Evolutionary conservation across 305 asterid species (phyloP).

Genomic region (Andrographis paniculata): DNA sequence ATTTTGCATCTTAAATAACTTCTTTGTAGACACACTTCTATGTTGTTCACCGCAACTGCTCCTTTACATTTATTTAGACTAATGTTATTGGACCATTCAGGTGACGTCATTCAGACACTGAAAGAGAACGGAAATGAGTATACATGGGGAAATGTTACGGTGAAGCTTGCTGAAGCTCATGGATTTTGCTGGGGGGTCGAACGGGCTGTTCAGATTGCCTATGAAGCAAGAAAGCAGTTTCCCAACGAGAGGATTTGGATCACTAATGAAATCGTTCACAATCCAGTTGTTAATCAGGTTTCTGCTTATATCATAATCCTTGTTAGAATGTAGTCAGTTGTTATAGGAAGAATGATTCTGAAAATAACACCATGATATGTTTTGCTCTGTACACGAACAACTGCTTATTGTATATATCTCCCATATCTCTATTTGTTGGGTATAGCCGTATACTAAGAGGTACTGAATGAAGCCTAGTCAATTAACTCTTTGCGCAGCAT

Average conservation of each 20-base stretch:
- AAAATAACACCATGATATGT: too few relatives aligned
- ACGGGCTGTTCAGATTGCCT: constrained; percentile 97
- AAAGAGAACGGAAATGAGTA: constrained; percentile 75
- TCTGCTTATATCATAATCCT: too few relatives aligned
- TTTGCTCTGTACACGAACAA: constrained; percentile 31
- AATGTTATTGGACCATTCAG: constrained; percentile 31
- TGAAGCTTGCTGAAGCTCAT: constrained; percentile 88
- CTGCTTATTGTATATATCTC: constrained; percentile 24
- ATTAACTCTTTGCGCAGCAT: too few relatives aligned
- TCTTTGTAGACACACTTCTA: too few relatives aligned
- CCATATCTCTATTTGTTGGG: constrained; percentile 75
- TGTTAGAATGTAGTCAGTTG: too few relatives aligned
- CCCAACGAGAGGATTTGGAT: constrained; percentile 83
- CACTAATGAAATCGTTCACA: constrained; percentile 91
- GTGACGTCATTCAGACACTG: constrained; percentile 75
- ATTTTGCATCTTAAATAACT: not conserved
- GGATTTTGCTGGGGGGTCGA: constrained; percentile 99
- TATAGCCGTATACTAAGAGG: too few relatives aligned
- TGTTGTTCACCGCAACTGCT: too few relatives aligned
- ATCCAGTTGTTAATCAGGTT: constrained; percentile 93
- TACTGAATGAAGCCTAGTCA: too few relatives aligned
- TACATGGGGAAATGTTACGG: constrained; percentile 91
- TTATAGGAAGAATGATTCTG: not conserved
- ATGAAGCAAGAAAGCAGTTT: constrained; percentile 89
- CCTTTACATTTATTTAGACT: constrained; percentile 11